Evolutionary conservation across 2,329 filamentous ascomycete species (phyloP).

Genomic region (Botryotinia globosa): DNA sequence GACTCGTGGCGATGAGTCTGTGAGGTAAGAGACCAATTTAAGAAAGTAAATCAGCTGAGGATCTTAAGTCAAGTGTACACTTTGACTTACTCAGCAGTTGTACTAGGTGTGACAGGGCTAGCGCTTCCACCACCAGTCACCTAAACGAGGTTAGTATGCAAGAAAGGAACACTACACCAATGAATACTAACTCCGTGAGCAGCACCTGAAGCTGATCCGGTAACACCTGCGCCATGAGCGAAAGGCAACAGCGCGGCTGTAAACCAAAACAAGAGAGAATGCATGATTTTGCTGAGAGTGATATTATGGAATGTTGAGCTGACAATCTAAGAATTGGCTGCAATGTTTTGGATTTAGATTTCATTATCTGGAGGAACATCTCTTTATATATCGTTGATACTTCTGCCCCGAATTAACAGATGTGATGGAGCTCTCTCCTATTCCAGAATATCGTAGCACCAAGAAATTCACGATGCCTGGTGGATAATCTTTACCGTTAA

Average conservation of each 20-base stretch:
- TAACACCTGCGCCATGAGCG: conserved; percentile 8
- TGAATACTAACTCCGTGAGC: conserved; percentile 9
- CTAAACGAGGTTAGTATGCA: neutral
- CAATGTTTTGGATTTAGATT: neutral
- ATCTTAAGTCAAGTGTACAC: neutral
- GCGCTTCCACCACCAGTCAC: conserved; percentile 56
- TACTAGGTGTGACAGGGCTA: conserved; percentile 41
- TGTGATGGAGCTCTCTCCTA: neutral
- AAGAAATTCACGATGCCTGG: neutral
- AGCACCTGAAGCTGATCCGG: conserved; percentile 13
- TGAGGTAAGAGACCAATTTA: conserved; percentile 52
- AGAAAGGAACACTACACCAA: neutral
- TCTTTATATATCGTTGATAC: neutral
- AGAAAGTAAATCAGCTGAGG: conserved; percentile 42
- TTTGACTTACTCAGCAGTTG: conserved; percentile 6
- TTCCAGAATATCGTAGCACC: neutral
- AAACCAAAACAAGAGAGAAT: conserved; percentile 5
- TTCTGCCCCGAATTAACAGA: neutral
- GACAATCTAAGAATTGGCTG: neutral
- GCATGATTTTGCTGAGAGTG: neutral
- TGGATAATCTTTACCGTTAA: neutral
- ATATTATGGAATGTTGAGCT: neutral
- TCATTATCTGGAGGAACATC: neutral
- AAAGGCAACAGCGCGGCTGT: conserved; percentile 10
- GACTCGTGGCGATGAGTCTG: conserved; percentile 50